Evolutionary conservation across 176 grass and related monocot genomes (phyloP).

Genomic region (Aegilops speltoides): DNA sequence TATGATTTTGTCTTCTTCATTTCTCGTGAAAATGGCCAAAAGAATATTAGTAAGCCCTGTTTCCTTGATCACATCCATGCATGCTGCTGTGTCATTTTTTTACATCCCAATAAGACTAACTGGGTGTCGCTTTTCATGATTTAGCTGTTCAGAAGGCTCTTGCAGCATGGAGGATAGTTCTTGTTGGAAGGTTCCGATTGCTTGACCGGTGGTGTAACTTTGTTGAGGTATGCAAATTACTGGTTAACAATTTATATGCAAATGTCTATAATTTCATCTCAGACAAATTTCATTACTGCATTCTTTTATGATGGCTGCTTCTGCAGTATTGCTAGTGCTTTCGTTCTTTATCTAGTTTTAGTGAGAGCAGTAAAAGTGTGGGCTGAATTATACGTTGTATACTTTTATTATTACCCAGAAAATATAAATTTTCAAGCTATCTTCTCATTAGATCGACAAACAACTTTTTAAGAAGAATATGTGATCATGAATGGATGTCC

Average conservation of each 20-base stretch:
- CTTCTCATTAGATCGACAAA: background rate
- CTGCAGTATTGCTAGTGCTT: background rate
- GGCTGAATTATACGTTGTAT: background rate
- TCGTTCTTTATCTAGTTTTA: background rate
- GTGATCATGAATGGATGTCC: background rate
- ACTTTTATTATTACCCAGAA: background rate
- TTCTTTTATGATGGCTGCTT: background rate
- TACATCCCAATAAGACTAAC: constrained; percentile 45
- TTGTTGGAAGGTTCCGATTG: constrained; percentile 83
- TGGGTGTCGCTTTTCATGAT: constrained; percentile 17
- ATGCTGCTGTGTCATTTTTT: constrained; percentile 15
- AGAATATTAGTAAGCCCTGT: constrained; percentile 81
- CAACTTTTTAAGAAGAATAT: constrained; percentile 19
- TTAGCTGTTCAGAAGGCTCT: constrained; percentile 83
- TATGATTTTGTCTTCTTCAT: constrained; percentile 98
- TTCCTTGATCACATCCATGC: constrained; percentile 15
- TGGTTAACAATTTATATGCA: background rate
- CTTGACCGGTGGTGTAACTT: constrained; percentile 89
- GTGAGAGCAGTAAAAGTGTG: background rate
- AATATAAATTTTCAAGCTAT: background rate
- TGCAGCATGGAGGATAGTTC: constrained; percentile 77
- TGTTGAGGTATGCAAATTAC: constrained; percentile 60
- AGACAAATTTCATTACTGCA: background rate
- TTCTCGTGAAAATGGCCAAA: constrained; percentile 89
- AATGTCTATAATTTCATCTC: background rate